A percentile compares a stretch with the other conserved stretches of the same genome.
Conservation (phyloP, 2,329 filamentous ascomycete genomes). For the Lachnellula subtilissima region DNA sequence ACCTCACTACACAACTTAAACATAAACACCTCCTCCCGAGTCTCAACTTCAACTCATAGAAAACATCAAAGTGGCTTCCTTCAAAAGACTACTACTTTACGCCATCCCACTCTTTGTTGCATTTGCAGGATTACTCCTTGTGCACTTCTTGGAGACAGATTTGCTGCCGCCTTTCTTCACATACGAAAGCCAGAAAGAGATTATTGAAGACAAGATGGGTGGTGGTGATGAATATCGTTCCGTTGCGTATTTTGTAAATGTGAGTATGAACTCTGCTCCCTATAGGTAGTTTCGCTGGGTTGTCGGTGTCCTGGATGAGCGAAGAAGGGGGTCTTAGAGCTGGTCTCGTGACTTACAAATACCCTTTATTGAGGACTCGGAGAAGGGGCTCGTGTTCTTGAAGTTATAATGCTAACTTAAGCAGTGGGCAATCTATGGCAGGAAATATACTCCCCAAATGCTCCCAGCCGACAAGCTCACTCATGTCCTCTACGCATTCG, state of each 20-base stretch:
- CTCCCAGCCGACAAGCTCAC: conserved; percentile 77
- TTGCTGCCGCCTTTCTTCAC: conserved; percentile 1
- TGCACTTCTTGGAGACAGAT: conserved; percentile 13
- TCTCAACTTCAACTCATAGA: neutral
- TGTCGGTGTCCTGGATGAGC: too few relatives aligned
- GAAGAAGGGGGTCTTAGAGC: neutral
- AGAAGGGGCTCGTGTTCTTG: neutral
- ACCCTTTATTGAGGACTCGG: neutral
- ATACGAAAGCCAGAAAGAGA: neutral
- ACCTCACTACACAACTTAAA: conserved; percentile 2
- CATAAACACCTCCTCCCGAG: neutral
- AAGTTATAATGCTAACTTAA: conserved; percentile 13
- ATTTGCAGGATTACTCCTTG: conserved; percentile 15
- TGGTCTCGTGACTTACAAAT: neutral
- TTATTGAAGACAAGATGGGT: conserved; percentile 21
- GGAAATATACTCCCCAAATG: conserved; percentile 80
- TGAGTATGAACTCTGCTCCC: conserved; percentile 28
- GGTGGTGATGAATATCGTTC: conserved; percentile 50
- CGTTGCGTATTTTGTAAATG: conserved; percentile 74
- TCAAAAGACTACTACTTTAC: conserved; percentile 13
- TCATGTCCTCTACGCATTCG: conserved; percentile 87
- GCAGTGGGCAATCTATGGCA: conserved; percentile 71
- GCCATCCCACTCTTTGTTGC: conserved; percentile 15
- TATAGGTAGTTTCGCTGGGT: neutral
- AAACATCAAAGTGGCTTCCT: conserved; percentile 19